Conservation (phyloP, 2,329 filamentous ascomycete species). For the Nigrospora osmanthi region DNA sequence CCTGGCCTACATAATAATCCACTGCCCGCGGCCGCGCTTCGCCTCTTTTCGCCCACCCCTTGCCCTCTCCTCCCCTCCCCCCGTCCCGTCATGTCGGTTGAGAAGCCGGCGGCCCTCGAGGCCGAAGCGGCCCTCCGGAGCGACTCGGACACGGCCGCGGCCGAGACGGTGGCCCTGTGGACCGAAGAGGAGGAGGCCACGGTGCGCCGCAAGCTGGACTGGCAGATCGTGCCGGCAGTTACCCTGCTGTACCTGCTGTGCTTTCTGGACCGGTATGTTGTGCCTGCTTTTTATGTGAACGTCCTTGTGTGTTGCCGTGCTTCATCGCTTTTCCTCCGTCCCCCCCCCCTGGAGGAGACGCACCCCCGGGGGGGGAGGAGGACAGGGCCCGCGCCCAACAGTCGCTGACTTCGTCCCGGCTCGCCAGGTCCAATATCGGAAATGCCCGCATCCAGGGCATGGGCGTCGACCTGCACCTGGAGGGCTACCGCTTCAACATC, state of each 20-base stretch:
- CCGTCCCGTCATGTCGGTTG: slow-evolving; percentile 4
- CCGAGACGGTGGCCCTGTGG: slow-evolving; percentile 30
- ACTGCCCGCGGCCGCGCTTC: too few species aligned
- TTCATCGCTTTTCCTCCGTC: background rate
- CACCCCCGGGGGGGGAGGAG: too few species aligned
- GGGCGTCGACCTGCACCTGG: slow-evolving; percentile 38
- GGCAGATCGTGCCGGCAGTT: slow-evolving; percentile 41
- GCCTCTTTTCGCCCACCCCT: too few species aligned
- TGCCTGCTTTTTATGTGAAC: too few species aligned
- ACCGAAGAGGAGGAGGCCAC: slow-evolving; percentile 39
- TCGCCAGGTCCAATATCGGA: slow-evolving; percentile 34
- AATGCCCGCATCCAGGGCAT: slow-evolving; percentile 50
- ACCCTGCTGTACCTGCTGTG: slow-evolving; percentile 46
- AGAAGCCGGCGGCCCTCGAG: slow-evolving; percentile 13
- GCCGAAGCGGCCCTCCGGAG: slow-evolving; percentile 15
- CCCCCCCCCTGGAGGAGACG: too few species aligned
- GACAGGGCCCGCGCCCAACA: too few species aligned
- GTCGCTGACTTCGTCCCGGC: too few species aligned
- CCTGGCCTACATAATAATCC: too few species aligned
- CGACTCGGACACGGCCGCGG: slow-evolving; percentile 9
- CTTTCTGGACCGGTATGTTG: slow-evolving; percentile 31
- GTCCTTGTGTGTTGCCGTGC: too few species aligned
- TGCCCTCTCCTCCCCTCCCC: too few species aligned
- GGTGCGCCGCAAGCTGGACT: slow-evolving; percentile 44
- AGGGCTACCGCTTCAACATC: slow-evolving; percentile 46